These are phyloP conservation scores for Aspergillus sergii DNA, from an alignment of 2,329 filamentous ascomycete species.

Conservation along the genomic window DNA sequence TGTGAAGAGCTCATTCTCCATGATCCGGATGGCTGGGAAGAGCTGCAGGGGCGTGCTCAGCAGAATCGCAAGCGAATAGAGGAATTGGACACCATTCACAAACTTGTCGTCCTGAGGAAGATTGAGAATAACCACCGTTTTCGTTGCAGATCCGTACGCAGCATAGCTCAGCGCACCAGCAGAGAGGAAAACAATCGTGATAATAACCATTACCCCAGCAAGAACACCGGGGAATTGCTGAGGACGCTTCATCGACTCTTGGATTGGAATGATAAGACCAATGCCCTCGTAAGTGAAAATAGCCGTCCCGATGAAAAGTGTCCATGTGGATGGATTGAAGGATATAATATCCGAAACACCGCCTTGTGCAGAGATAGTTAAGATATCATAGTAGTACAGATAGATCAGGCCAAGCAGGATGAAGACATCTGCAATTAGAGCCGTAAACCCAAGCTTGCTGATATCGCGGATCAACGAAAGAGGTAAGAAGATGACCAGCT, in stretches of 20 bases:
- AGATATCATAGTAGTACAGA: slow-evolving; percentile 91
- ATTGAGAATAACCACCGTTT: slow-evolving; percentile 95
- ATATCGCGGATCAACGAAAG: slow-evolving; percentile 95
- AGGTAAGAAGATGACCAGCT: slow-evolving; percentile 92
- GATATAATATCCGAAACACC: slow-evolving; percentile 79
- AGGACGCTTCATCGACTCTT: slow-evolving; percentile 93
- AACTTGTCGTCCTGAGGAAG: slow-evolving; percentile 93
- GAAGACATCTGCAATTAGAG: slow-evolving; percentile 89
- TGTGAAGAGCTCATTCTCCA: slow-evolving; percentile 91
- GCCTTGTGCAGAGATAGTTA: slow-evolving; percentile 76
- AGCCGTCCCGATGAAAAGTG: slow-evolving; percentile 95
- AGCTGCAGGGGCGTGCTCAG: slow-evolving; percentile 94
- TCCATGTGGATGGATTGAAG: slow-evolving; percentile 93
- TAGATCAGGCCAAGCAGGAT: slow-evolving; percentile 91
- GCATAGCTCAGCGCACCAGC: slow-evolving; percentile 95
- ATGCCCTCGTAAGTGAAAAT: slow-evolving; percentile 99
- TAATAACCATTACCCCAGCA: slow-evolving; percentile 89
- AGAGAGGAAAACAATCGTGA: slow-evolving; percentile 84
- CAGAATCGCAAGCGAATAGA: slow-evolving; percentile 97
- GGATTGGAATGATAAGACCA: slow-evolving; percentile 95
- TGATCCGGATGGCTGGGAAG: slow-evolving; percentile 96
- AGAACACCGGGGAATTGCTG: slow-evolving; percentile 89
- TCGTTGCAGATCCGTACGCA: slow-evolving; percentile 90
- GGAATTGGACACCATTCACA: slow-evolving; percentile 92
- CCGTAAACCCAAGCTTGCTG: slow-evolving; percentile 94